Evolutionary conservation across 1,284 basidiomycete species (phyloP).

Genomic region (Leccinum huronense): DNA sequence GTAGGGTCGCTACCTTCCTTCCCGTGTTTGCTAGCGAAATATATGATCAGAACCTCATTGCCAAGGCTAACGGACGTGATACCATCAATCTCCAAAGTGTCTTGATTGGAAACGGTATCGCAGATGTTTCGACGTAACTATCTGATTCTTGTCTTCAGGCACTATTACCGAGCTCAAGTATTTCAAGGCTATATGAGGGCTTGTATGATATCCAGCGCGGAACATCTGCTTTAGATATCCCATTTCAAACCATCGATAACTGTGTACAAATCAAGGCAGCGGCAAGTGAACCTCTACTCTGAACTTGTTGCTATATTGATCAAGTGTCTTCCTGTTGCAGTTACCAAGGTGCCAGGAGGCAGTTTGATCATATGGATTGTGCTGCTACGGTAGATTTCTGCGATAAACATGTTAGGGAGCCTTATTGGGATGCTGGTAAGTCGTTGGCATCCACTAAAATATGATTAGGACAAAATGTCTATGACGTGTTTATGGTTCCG

Average conservation of each 20-base stretch:
- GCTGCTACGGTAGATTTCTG: constrained; percentile 63
- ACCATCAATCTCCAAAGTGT: constrained; percentile 69
- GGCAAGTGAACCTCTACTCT: constrained; percentile 37
- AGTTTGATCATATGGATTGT: constrained; percentile 62
- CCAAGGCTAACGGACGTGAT: constrained; percentile 51
- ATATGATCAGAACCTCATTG: constrained; percentile 66
- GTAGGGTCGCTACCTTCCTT: constrained; percentile 72
- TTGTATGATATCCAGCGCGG: constrained; percentile 65
- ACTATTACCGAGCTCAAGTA: background rate
- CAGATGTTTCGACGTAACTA: constrained; percentile 57
- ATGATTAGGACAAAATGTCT: constrained; percentile 55
- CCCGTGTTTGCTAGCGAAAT: constrained; percentile 82
- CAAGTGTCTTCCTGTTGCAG: constrained; percentile 31
- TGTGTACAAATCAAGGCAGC: constrained; percentile 63
- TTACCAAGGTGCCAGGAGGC: constrained; percentile 53
- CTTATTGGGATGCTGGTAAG: constrained; percentile 35
- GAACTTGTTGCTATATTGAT: background rate
- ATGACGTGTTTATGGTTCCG: constrained; percentile 68
- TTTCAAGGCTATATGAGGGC: constrained; percentile 54
- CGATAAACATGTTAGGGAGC: constrained; percentile 51
- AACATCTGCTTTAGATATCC: constrained; percentile 50
- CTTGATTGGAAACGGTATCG: constrained; percentile 63
- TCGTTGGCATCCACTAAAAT: background rate
- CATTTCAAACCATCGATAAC: constrained; percentile 54
- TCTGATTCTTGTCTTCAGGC: background rate